Base-by-base conservation (phyloP, 2,329 filamentous ascomycete genomes). In the Akanthomyces dipterigenus region DNA sequence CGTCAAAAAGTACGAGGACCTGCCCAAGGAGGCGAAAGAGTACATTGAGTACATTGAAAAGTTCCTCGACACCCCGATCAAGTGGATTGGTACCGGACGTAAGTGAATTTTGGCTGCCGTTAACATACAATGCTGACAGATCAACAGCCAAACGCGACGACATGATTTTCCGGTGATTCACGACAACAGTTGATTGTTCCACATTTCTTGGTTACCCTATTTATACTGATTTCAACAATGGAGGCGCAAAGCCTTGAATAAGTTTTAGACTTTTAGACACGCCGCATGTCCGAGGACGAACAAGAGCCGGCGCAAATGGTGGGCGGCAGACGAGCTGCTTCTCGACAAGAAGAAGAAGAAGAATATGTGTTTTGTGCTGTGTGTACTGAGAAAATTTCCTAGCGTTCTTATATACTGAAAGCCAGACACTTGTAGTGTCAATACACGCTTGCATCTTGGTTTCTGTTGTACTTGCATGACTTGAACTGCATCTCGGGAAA, bases 1-100 rank as follows among this genome's bases (percentile, higher is more conserved):
- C 53, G 77, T 79, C 57, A 85, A 80, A 71, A 80, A 75, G 63
- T 91, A 79, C 69, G 79, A 82, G 48, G 84, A 87, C 36, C 76
- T 91, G 46, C 88, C 88, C 7, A 75, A 77, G 68, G 78, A 87
- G 68, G 88, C 88, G 22, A 79, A 82, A 63, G 81, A 82, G 49
- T 91, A 91, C 68, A 77, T 91, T 61, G 79, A 84, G 68, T 87
- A 79, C 71, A 87, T 90, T 63, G 87, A 90, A 77, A 74, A 84
- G 65, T 87, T 84, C 70, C 75, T 87, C 16, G 85, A 83, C 36
- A 82, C 88, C 63, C 80, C 79, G 72, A 76, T 88, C 64, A 82
- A 82, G 71, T 89, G 81, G 72, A 85, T 90, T 67, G 87, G 87
- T 50, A 87, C 87, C 22, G 87, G 87, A 16, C 49, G 31, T 24